These are phyloP conservation scores for Solanum hybrid DNA, from an alignment of 305 asterid species.

Conservation along the genomic window DNA sequence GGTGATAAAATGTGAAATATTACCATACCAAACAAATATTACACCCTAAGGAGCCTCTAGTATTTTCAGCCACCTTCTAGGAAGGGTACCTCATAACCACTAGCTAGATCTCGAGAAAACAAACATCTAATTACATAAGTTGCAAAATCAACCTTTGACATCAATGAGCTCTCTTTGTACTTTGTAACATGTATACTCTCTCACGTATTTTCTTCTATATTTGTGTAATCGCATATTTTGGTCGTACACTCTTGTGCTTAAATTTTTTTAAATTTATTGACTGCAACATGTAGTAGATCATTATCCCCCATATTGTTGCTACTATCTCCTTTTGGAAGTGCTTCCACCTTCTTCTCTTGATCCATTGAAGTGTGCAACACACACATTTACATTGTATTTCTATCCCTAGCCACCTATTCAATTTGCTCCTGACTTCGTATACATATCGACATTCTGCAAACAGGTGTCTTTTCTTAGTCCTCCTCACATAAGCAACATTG, in stretches of 20 bases:
- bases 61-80: neutral
- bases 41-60: neutral
- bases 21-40: neutral
- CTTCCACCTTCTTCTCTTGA: neutral
- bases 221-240: neutral
- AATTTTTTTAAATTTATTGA: neutral
- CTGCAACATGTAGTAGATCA: neutral
- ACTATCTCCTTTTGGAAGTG: neutral
- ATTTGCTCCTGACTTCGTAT: neutral
- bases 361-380: neutral
- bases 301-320: neutral
- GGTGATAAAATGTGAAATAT: neutral
- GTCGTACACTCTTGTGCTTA: neutral
- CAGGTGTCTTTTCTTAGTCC: neutral
- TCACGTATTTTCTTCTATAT: neutral
- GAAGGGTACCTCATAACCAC: neutral
- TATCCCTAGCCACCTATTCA: neutral
- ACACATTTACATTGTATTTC: neutral
- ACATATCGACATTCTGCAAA: neutral
- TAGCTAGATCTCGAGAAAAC: neutral
- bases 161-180: neutral
- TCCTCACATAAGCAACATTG: neutral
- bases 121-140: neutral
- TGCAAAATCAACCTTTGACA: neutral
- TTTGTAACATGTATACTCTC: neutral